phyloP scores from a whole-genome alignment of 192 early-diverging fungal genomes.

The Funneliformis geosporum region DNA sequence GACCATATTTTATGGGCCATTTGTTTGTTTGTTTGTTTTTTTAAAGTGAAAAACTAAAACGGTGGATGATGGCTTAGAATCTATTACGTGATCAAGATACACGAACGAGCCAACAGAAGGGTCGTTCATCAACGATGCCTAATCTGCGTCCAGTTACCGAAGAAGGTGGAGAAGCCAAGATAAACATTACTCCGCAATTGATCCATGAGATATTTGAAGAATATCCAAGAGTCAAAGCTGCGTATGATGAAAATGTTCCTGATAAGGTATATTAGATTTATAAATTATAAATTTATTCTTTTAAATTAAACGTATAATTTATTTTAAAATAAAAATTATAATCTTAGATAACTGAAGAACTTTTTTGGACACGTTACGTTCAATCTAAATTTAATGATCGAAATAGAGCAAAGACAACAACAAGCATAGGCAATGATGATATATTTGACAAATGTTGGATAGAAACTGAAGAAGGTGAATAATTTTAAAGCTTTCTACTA shows the following conservation, averaged over 20 bases:
- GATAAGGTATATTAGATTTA: not conserved
- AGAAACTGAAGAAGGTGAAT: slow-evolving; percentile 72
- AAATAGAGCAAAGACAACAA: slow-evolving; percentile 50
- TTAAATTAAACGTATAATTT: not conserved
- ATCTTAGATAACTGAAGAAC: slow-evolving; percentile 68
- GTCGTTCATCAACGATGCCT: slow-evolving; percentile 73
- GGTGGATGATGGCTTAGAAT: slow-evolving; percentile 37
- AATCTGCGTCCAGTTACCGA: slow-evolving; percentile 64
- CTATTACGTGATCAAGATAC: slow-evolving; percentile 73
- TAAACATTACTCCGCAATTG: slow-evolving; percentile 85
- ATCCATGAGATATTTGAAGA: slow-evolving; percentile 88
- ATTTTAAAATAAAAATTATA: not conserved
- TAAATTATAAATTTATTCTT: not conserved
- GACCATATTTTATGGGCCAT: not conserved
- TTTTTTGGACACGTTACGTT: slow-evolving; percentile 89
- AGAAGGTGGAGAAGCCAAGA: slow-evolving; percentile 79
- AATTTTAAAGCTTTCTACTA: not conserved
- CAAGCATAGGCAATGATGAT: slow-evolving; percentile 58
- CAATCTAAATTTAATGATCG: slow-evolving; percentile 85
- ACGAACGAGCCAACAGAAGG: slow-evolving; percentile 74
- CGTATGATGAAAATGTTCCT: slow-evolving; percentile 20
- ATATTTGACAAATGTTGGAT: slow-evolving; percentile 77
- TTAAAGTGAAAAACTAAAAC: not conserved
- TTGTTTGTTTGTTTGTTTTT: slow-evolving; percentile 26
- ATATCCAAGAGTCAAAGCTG: slow-evolving; percentile 69